Evolutionary conservation across 495 filamentous ascomycete genomes (phyloP).

Genomic region (Penicillium robsamsonii): DNA sequence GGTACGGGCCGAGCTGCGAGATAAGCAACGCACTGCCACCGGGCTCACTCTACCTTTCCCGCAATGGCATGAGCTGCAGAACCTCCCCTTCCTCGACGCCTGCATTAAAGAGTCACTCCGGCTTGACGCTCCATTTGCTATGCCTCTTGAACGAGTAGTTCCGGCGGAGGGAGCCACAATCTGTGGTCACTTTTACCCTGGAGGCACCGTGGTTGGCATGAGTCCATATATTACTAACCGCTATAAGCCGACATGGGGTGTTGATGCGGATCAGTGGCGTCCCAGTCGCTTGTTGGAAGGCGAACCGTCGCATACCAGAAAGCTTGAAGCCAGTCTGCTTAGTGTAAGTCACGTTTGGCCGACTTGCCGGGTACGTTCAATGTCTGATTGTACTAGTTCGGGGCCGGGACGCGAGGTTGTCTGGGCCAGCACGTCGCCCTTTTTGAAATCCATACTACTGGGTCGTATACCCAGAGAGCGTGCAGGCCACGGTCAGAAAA

Average conservation of each 20-base stretch:
- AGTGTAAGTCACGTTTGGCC: conserved; percentile 19
- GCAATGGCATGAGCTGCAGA: conserved; percentile 25
- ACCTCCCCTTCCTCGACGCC: conserved; percentile 37
- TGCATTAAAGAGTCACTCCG: conserved; percentile 60
- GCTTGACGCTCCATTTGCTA: conserved; percentile 35
- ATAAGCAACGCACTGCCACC: conserved; percentile 6
- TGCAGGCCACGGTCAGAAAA: conserved; percentile 9
- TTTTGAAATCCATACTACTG: conserved; percentile 19
- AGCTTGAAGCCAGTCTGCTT: conserved; percentile 18
- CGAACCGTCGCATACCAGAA: conserved; percentile 15
- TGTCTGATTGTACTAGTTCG: conserved; percentile 23
- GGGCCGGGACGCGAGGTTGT: conserved; percentile 25
- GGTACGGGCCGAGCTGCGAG: conserved; percentile 21
- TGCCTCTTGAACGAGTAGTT: conserved; percentile 38
- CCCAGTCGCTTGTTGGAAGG: conserved; percentile 24
- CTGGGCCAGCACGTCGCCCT: conserved; percentile 25
- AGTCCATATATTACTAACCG: conserved; percentile 17
- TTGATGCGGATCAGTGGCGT: conserved; percentile 24
- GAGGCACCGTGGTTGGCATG: conserved; percentile 16
- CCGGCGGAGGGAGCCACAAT: conserved; percentile 28
- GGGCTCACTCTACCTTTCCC: conserved; percentile 16
- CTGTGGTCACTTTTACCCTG: conserved; percentile 15
- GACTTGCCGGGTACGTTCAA: conserved; percentile 5
- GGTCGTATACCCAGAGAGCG: conserved; percentile 13
- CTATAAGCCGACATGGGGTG: conserved; percentile 22